These are phyloP conservation scores for Lophium mytilinum DNA, from an alignment of 495 filamentous ascomycete species.

Conservation along the genomic window DNA sequence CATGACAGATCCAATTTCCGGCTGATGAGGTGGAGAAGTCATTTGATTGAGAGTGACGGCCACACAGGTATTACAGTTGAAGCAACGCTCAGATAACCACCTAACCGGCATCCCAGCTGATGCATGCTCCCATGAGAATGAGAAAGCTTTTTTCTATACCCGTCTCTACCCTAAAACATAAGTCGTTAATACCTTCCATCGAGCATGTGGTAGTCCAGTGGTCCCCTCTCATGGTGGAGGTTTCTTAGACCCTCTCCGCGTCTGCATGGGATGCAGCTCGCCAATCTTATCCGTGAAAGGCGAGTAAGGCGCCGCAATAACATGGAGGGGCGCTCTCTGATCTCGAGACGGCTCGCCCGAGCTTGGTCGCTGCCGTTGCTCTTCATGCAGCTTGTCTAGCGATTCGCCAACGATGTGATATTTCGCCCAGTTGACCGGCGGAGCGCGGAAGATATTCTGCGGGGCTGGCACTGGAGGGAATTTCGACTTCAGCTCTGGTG, in stretches of 20 bases:
- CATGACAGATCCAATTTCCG: too few species aligned
- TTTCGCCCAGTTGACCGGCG: constrained; percentile 83
- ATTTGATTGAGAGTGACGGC: too few species aligned
- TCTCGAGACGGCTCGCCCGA: constrained; percentile 42
- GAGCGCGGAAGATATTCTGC: constrained; percentile 78
- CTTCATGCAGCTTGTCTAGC: constrained; percentile 73
- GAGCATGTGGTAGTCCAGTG: too few species aligned
- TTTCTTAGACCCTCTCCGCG: constrained; percentile 19
- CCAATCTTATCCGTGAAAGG: constrained; percentile 40
- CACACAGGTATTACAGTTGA: too few species aligned
- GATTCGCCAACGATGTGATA: constrained; percentile 76
- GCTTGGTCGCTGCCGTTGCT: constrained; percentile 59
- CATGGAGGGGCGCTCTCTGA: constrained; percentile 42
- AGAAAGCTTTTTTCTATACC: too few species aligned
- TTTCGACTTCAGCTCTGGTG: constrained; percentile 15
- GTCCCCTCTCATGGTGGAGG: not conserved
- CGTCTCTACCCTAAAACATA: too few species aligned
- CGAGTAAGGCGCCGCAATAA: constrained; percentile 66
- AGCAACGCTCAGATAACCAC: too few species aligned
- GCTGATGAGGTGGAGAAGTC: too few species aligned
- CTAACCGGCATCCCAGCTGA: too few species aligned
- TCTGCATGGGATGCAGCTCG: constrained; percentile 22
- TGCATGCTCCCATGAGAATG: too few species aligned
- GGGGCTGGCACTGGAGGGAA: constrained; percentile 57
- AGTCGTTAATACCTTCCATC: too few species aligned